A percentile compares a stretch with the other conserved stretches of the same genome.
Conservation (phyloP, 2,329 filamentous ascomycete species). For the Plenodomus biglobosus region DNA sequence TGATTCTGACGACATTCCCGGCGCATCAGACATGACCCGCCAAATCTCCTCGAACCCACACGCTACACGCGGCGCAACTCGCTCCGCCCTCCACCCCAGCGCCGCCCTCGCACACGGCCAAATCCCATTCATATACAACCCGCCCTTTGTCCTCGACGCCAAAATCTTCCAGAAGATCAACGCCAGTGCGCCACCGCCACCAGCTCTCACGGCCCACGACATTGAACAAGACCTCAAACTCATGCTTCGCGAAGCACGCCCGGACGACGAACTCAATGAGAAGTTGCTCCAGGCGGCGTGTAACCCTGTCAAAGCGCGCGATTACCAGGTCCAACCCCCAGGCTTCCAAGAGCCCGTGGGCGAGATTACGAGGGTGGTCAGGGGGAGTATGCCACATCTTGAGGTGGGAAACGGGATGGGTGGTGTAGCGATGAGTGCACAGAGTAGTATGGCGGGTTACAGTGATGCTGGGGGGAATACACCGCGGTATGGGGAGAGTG, state of each 20-base stretch:
- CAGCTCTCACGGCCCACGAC: constrained; percentile 47
- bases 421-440: constrained; percentile 45
- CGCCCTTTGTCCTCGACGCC: constrained; percentile 49
- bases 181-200: constrained; percentile 52
- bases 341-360: constrained; percentile 33
- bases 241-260: constrained; percentile 46
- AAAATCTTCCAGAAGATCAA: constrained; percentile 52
- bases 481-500: constrained; percentile 35
- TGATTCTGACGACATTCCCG: constrained; percentile 44
- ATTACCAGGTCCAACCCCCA: constrained; percentile 41
- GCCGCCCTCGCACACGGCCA: constrained; percentile 49
- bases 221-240: constrained; percentile 53
- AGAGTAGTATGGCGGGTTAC: constrained; percentile 42
- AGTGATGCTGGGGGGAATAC: constrained; percentile 42
- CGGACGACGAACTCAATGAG: constrained; percentile 45
- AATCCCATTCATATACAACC: constrained; percentile 47
- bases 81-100: constrained; percentile 57
- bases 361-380: constrained; percentile 38
- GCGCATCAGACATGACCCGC: constrained; percentile 61
- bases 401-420: constrained; percentile 35
- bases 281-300: constrained; percentile 42
- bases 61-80: constrained; percentile 54
- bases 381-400: constrained; percentile 35
- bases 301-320: constrained; percentile 35
- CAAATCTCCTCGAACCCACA: constrained; percentile 61